Evolutionary conservation across 2,329 filamentous ascomycete genomes (phyloP).

Genomic region (Beauveria medogensis): DNA sequence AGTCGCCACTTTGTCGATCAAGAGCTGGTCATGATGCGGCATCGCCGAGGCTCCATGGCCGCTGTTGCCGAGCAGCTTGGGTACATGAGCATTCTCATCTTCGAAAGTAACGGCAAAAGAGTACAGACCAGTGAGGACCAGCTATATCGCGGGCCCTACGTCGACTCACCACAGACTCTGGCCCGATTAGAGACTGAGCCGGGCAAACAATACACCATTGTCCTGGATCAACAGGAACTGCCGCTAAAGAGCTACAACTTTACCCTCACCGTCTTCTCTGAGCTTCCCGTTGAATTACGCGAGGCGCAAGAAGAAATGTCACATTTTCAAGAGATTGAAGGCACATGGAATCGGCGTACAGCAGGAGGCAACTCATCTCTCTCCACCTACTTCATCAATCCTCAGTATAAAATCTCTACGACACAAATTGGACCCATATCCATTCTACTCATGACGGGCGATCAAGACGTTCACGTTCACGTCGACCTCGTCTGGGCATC

Average conservation of each 20-base stretch:
- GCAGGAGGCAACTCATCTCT: slow-evolving; percentile 79
- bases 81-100: slow-evolving; percentile 83
- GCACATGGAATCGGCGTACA: slow-evolving; percentile 68
- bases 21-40: slow-evolving; percentile 49
- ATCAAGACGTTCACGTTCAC: slow-evolving; percentile 66
- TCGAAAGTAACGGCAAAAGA: slow-evolving; percentile 59
- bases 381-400: slow-evolving; percentile 72
- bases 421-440: slow-evolving; percentile 52
- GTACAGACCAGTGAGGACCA: slow-evolving; percentile 68
- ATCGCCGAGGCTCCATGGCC: slow-evolving; percentile 31
- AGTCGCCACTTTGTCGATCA: slow-evolving; percentile 75
- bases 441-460: slow-evolving; percentile 63
- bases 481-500: slow-evolving; percentile 75
- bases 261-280: slow-evolving; percentile 76
- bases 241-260: slow-evolving; percentile 71
- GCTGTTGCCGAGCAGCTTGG: slow-evolving; percentile 52
- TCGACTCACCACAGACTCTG: slow-evolving; percentile 88
- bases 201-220: slow-evolving; percentile 46
- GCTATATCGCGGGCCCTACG: slow-evolving; percentile 71
- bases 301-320: slow-evolving; percentile 53
- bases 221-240: slow-evolving; percentile 72
- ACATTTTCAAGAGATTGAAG: slow-evolving; percentile 48
- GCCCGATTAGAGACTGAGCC: slow-evolving; percentile 51
- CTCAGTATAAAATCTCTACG: slow-evolving; percentile 68
- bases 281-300: slow-evolving; percentile 49